Conservation (phyloP, 805 yeast species). For the Citeromyces matritensis region DNA sequence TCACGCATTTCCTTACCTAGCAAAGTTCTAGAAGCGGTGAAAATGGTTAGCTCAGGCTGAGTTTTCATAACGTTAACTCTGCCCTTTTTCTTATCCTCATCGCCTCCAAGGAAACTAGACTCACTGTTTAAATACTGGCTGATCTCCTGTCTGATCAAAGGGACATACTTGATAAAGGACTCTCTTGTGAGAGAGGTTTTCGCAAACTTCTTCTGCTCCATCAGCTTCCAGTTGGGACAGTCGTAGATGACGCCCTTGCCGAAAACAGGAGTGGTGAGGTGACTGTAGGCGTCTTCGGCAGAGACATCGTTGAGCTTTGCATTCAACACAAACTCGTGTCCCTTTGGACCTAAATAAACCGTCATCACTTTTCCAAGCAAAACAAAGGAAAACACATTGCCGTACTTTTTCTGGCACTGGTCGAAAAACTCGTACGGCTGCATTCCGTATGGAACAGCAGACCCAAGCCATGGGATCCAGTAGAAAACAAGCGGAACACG, state of each 20-base stretch:
- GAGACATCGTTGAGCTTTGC: slow-evolving; percentile 80
- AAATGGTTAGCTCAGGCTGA: slow-evolving; percentile 91
- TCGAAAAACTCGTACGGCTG: slow-evolving; percentile 86
- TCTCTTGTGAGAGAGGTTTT: slow-evolving; percentile 80
- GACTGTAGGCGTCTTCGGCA: slow-evolving; percentile 93
- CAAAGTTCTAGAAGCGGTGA: slow-evolving; percentile 87
- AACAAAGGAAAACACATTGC: slow-evolving; percentile 86
- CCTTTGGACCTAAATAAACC: slow-evolving; percentile 92
- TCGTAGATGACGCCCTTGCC: slow-evolving; percentile 97
- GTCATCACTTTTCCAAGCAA: slow-evolving; percentile 88
- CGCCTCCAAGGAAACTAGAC: slow-evolving; percentile 23
- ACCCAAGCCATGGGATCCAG: slow-evolving; percentile 93
- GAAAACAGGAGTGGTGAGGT: slow-evolving; percentile 97
- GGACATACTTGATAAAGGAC: slow-evolving; percentile 75
- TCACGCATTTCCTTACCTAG: slow-evolving; percentile 86
- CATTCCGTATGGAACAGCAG: slow-evolving; percentile 81
- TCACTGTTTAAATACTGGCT: slow-evolving; percentile 44
- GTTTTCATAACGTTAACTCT: slow-evolving; percentile 56
- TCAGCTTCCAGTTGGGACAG: slow-evolving; percentile 82
- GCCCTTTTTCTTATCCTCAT: slow-evolving; percentile 21
- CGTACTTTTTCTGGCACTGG: slow-evolving; percentile 64
- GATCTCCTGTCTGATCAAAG: slow-evolving; percentile 72
- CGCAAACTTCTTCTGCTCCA: slow-evolving; percentile 98
- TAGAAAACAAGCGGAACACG: slow-evolving; percentile 84
- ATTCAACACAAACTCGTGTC: slow-evolving; percentile 92